Evolutionary conservation across 305 asterid genomes (phyloP).

Genomic region (Fraxinus sp.): DNA sequence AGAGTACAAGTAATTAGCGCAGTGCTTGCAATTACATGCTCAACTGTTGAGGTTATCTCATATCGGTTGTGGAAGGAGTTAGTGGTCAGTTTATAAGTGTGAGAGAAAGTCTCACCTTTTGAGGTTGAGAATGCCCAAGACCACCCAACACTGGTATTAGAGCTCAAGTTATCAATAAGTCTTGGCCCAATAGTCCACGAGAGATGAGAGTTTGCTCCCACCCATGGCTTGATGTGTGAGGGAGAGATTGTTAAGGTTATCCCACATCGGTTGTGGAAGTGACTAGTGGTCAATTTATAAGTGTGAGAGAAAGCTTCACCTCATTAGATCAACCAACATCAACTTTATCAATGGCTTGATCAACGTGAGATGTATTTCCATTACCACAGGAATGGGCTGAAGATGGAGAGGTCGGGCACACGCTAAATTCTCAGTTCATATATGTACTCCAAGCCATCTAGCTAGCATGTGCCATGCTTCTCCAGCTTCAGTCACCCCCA

Average conservation of each 20-base stretch:
- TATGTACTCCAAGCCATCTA: not conserved
- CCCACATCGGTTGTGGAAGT: too few relatives aligned
- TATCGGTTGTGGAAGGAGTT: not conserved
- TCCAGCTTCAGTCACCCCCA: constrained; percentile 21
- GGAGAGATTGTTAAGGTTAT: not conserved
- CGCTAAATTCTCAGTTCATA: constrained; percentile 14
- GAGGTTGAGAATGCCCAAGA: not conserved
- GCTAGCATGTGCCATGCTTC: constrained; percentile 31
- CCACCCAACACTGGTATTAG: not conserved
- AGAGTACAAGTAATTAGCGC: not conserved
- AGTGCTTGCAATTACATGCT: too few relatives aligned
- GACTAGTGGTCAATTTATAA: too few relatives aligned
- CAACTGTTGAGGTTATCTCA: not conserved
- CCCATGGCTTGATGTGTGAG: not conserved
- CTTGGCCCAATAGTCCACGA: not conserved
- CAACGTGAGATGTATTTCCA: not conserved
- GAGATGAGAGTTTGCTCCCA: not conserved
- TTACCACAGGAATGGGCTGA: not conserved
- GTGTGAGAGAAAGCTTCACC: not conserved
- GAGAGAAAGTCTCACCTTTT: not conserved
- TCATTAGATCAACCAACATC: not conserved
- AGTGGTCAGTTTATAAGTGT: not conserved
- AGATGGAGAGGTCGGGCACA: constrained; percentile 28
- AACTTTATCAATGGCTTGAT: not conserved
- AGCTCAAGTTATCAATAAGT: too few relatives aligned